These are phyloP conservation scores for Zygosaccharomyces pseudorouxii DNA, from an alignment of 805 yeast species.

Conservation along the genomic window DNA sequence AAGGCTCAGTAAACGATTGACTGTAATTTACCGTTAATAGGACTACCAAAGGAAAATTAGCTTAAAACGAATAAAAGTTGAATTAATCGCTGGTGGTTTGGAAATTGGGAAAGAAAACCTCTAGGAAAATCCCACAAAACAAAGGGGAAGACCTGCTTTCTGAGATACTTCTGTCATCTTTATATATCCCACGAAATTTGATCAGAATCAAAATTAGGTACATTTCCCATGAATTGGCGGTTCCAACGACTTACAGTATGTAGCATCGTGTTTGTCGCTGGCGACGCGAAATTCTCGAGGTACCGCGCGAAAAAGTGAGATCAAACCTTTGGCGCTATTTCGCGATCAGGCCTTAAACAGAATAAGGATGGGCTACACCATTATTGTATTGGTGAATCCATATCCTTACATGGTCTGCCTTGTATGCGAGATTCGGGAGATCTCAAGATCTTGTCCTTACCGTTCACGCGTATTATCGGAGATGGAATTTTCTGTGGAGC, in stretches of 20 bases:
- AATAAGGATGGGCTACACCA: background rate
- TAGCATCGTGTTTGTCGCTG: conserved; percentile 4
- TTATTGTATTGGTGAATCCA: background rate
- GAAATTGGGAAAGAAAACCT: background rate
- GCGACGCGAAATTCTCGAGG: conserved; percentile 2
- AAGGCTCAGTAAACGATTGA: conserved; percentile 16
- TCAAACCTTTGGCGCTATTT: background rate
- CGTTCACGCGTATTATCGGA: background rate
- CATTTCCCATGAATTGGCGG: background rate
- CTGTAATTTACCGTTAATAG: background rate
- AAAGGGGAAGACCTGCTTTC: background rate
- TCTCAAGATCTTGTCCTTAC: background rate
- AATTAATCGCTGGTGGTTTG: background rate
- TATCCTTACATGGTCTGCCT: background rate
- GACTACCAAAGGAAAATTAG: background rate
- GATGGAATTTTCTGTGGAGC: background rate
- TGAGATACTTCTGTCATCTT: background rate
- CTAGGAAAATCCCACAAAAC: background rate
- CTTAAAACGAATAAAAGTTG: background rate
- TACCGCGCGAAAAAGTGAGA: background rate
- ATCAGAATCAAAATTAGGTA: background rate
- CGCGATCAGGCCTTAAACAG: background rate
- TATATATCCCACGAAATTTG: conserved; percentile 1
- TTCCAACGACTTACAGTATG: background rate
- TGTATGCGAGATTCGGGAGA: background rate